These are phyloP conservation scores for Chaetomiaceae sp. DNA, from an alignment of 2,329 filamentous ascomycete species.

Conservation along the genomic window DNA sequence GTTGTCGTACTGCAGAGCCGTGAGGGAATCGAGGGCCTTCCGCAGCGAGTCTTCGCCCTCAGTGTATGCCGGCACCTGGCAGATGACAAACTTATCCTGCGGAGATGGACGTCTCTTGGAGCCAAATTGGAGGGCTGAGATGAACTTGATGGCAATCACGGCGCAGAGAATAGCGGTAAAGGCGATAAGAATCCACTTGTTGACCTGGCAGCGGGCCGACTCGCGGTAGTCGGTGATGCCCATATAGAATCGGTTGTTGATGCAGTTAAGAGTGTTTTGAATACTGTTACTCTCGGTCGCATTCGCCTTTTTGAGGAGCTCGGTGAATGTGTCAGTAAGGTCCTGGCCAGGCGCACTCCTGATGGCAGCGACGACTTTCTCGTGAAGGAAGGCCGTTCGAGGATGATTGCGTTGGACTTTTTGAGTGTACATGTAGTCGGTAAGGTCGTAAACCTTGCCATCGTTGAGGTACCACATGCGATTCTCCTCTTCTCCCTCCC, in stretches of 20 bases:
- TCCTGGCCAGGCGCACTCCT: conserved; percentile 74
- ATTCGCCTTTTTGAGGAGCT: conserved; percentile 48
- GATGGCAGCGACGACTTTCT: conserved; percentile 62
- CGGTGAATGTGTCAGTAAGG: conserved; percentile 63
- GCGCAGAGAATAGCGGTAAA: conserved; percentile 80
- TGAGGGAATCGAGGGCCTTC: conserved; percentile 90
- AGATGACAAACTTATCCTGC: conserved; percentile 98
- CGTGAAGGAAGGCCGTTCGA: conserved; percentile 68
- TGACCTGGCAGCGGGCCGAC: conserved; percentile 70
- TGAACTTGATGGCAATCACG: conserved; percentile 82
- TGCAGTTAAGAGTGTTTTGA: conserved; percentile 68
- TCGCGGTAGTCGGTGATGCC: conserved; percentile 83
- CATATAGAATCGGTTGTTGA: conserved; percentile 77
- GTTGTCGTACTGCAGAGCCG: conserved; percentile 93
- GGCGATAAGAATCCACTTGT: conserved; percentile 83
- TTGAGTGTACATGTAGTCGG: conserved; percentile 81
- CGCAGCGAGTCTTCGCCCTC: conserved; percentile 94
- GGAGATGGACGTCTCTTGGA: conserved; percentile 83
- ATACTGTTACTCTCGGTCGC: conserved; percentile 48
- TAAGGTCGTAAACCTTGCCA: conserved; percentile 78
- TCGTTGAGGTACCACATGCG: conserved; percentile 79
- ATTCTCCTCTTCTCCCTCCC: conserved; percentile 61
- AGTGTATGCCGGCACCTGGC: conserved; percentile 95
- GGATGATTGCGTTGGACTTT: conserved; percentile 46
- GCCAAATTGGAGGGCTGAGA: conserved; percentile 88